Conservation (phyloP, 1,284 basidiomycete species). For the Heterobasidion occidentale region DNA sequence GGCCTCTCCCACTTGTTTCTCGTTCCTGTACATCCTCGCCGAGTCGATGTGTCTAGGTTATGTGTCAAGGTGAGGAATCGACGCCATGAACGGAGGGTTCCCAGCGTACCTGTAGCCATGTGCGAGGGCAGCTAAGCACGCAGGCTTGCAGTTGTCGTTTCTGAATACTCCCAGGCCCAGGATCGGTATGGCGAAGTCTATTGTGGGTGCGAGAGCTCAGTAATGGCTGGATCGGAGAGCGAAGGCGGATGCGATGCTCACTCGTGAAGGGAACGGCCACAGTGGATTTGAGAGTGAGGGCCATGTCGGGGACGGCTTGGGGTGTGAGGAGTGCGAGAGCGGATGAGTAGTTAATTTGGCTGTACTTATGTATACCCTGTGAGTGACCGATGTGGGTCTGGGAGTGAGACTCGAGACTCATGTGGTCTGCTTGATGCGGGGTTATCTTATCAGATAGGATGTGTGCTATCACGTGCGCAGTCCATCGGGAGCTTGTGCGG, state of each 20-base stretch:
- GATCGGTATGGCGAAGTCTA: constrained; percentile 54
- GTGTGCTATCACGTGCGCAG: too few species aligned
- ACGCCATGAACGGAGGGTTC: constrained; percentile 4
- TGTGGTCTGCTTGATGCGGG: too few species aligned
- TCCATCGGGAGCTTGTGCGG: too few species aligned
- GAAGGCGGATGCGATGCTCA: neutral
- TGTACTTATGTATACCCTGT: too few species aligned
- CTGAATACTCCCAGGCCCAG: constrained; percentile 81
- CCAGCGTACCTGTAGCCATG: constrained; percentile 58
- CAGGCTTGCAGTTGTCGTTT: constrained; percentile 50
- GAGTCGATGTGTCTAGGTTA: constrained; percentile 54
- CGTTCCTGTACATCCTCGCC: constrained; percentile 71
- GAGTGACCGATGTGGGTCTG: too few species aligned
- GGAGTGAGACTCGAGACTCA: too few species aligned
- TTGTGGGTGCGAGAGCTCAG: neutral
- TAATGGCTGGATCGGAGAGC: neutral
- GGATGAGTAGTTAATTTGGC: too few species aligned
- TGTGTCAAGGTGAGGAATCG: neutral
- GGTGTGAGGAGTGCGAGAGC: neutral
- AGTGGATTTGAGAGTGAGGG: neutral
- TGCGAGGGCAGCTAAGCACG: constrained; percentile 62
- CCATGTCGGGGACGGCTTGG: neutral
- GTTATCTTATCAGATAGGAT: too few species aligned
- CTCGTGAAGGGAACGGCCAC: neutral
- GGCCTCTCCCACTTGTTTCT: constrained; percentile 54